A percentile compares a stretch with the other conserved stretches of the same genome.
Conservation (phyloP, 2,329 filamentous ascomycete genomes). For the Macrophomina pseudophaseolina region DNA sequence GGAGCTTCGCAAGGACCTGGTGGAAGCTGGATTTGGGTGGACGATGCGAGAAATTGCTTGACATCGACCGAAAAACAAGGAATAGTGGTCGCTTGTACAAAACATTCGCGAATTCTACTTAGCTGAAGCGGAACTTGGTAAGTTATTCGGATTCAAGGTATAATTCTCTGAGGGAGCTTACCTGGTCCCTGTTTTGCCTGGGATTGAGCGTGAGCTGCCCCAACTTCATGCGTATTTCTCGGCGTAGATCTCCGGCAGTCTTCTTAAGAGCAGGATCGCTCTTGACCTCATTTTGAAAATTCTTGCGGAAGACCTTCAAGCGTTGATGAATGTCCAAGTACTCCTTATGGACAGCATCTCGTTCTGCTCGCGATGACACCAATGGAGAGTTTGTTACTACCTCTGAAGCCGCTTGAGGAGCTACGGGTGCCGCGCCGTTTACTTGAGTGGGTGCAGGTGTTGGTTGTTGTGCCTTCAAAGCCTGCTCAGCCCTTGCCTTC, state of each 20-base stretch:
- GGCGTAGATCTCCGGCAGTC: slow-evolving; percentile 39
- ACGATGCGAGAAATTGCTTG: slow-evolving; percentile 33
- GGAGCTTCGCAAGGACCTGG: slow-evolving; percentile 12
- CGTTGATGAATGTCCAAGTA: slow-evolving; percentile 43
- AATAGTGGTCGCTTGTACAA: slow-evolving; percentile 1
- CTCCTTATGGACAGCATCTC: slow-evolving; percentile 40
- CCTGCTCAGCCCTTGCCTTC: slow-evolving; percentile 37
- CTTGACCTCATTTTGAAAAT: slow-evolving; percentile 37
- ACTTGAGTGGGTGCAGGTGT: not conserved
- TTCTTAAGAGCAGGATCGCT: slow-evolving; percentile 34
- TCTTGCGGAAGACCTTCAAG: slow-evolving; percentile 44
- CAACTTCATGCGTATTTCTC: slow-evolving; percentile 38
- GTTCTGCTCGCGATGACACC: slow-evolving; percentile 7
- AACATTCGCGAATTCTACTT: slow-evolving; percentile 34
- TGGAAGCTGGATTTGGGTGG: slow-evolving; percentile 7
- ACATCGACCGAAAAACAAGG: slow-evolving; percentile 37
- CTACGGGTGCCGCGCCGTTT: slow-evolving; percentile 5
- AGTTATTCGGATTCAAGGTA: not conserved
- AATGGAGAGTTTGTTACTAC: not conserved
- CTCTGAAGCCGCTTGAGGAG: slow-evolving; percentile 17
- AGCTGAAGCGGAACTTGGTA: slow-evolving; percentile 29
- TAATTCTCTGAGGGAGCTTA: not conserved
- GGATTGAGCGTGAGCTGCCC: slow-evolving; percentile 42
- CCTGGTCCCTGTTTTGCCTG: slow-evolving; percentile 34
- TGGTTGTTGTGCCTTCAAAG: slow-evolving; percentile 30